phyloP scores from a whole-genome alignment of 73 alveolate genomes.

The Blepharisma japonicum region DNA sequence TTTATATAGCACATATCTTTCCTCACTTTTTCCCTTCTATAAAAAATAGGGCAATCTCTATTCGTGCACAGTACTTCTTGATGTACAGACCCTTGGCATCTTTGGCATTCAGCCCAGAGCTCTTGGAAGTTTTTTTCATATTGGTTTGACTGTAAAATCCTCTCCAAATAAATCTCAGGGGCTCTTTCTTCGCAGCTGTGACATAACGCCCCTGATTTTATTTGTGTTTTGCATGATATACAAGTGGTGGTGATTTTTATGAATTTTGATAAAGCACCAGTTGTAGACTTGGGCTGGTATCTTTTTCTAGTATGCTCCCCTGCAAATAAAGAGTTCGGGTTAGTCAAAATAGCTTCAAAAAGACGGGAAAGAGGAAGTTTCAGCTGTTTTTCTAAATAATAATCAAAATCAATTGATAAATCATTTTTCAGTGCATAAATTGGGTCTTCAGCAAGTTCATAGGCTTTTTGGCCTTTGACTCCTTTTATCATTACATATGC shows the following conservation, averaged over 20 bases:
- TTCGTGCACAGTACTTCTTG: conserved; percentile 91
- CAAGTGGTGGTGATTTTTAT: conserved; percentile 76
- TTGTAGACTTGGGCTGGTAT: conserved; percentile 74
- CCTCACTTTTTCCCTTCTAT: conserved; percentile 88
- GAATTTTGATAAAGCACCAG: conserved; percentile 82
- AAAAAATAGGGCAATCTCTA: conserved; percentile 97
- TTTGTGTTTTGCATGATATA: conserved; percentile 78
- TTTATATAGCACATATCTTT: conserved; percentile 56
- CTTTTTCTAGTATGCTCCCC: conserved; percentile 98
- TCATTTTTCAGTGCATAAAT: conserved; percentile 95
- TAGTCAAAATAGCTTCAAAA: conserved; percentile 83
- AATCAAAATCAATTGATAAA: conserved; percentile 94
- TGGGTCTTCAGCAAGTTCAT: conserved; percentile 99
- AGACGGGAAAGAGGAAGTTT: conserved; percentile 95
- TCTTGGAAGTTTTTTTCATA: conserved; percentile 83
- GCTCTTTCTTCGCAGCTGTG: conserved; percentile 75
- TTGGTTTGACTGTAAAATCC: conserved; percentile 62
- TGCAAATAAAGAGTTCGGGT: conserved; percentile 74
- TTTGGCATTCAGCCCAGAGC: conserved; percentile 98
- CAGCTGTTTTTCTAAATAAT: conserved; percentile 95
- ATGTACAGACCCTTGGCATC: conserved; percentile 97
- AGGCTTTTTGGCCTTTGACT: conserved; percentile 85
- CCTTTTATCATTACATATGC: conserved; percentile 95
- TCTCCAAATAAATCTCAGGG: conserved; percentile 77
- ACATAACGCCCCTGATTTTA: conserved; percentile 79